Evolutionary conservation across 1,139 yeast species (phyloP).

Genomic region (Saccharomyces hybrid): DNA sequence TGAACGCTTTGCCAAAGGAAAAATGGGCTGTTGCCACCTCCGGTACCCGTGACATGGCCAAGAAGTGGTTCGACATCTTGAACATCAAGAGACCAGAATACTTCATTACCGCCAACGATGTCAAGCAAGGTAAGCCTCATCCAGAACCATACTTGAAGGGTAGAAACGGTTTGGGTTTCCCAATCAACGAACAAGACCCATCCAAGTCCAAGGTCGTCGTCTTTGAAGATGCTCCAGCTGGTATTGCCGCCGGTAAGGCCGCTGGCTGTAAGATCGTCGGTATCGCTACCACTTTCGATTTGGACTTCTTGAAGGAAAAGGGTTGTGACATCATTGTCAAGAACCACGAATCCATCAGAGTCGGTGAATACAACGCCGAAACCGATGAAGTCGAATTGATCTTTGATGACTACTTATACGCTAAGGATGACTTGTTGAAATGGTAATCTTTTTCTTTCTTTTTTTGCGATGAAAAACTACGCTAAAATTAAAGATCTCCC

Average conservation of each 20-base stretch:
- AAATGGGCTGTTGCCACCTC: constrained; percentile 82
- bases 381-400: constrained; percentile 34
- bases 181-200: constrained; percentile 36
- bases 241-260: constrained; percentile 76
- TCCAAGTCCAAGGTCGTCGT: constrained; percentile 49
- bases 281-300: constrained; percentile 71
- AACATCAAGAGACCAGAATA: constrained; percentile 57
- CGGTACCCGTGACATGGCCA: constrained; percentile 71
- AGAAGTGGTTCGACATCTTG: constrained; percentile 69
- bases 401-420: constrained; percentile 35
- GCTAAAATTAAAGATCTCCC: neutral
- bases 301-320: constrained; percentile 59
- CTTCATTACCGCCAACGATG: constrained; percentile 77
- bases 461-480: constrained; percentile 1
- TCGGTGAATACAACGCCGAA: constrained; percentile 34
- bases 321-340: constrained; percentile 80
- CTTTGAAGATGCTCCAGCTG: constrained; percentile 34
- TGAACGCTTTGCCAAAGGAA: constrained; percentile 37
- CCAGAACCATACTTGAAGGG: constrained; percentile 76
- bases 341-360: constrained; percentile 50
- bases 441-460: constrained; percentile 22
- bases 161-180: constrained; percentile 52
- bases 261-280: constrained; percentile 83
- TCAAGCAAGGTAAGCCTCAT: constrained; percentile 72
- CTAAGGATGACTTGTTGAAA: constrained; percentile 33